Conservation (phyloP, 371 early-diverging fungal species). For the Mortierella sp. region DNA sequence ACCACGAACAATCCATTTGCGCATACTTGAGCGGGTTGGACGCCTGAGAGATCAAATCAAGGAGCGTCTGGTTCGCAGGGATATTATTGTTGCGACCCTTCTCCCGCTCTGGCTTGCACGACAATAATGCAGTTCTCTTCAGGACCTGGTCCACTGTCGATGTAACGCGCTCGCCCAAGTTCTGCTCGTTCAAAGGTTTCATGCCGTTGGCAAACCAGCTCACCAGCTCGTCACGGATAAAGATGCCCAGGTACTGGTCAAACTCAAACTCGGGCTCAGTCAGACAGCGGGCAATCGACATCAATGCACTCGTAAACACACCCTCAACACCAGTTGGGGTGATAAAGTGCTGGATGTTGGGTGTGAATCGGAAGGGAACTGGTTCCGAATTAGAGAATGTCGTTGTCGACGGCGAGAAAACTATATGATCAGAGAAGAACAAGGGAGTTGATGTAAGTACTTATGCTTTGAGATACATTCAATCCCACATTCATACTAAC, state of each 20-base stretch:
- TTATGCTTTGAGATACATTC: conserved; percentile 20
- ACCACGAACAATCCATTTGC: conserved; percentile 92
- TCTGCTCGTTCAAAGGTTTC: conserved; percentile 71
- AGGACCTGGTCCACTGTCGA: conserved; percentile 81
- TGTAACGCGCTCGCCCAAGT: conserved; percentile 74
- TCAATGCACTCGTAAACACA: conserved; percentile 83
- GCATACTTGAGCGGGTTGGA: conserved; percentile 94
- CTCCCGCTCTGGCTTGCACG: conserved; percentile 84
- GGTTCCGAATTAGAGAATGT: conserved; percentile 76
- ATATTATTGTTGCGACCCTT: conserved; percentile 67
- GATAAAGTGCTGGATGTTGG: conserved; percentile 95
- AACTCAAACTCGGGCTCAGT: conserved; percentile 86
- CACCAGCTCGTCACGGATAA: conserved; percentile 93
- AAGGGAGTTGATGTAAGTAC: conserved; percentile 38
- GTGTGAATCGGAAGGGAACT: conserved; percentile 98
- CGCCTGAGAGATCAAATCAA: conserved; percentile 92
- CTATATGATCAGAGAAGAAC: conserved; percentile 5
- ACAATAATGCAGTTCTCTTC: conserved; percentile 79
- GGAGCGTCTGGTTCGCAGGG: conserved; percentile 83
- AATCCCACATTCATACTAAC: conserved; percentile 29
- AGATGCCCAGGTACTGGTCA: conserved; percentile 87
- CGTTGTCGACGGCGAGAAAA: conserved; percentile 52
- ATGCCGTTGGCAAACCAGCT: conserved; percentile 78
- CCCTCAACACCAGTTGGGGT: conserved; percentile 95
- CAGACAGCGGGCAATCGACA: conserved; percentile 85